Percentiles rank a stretch among this genome's conserved stretches.
These are phyloP conservation scores for Annulohypoxylon truncatum DNA, from an alignment of 2,329 filamentous ascomycete species.

Conservation along the genomic window DNA sequence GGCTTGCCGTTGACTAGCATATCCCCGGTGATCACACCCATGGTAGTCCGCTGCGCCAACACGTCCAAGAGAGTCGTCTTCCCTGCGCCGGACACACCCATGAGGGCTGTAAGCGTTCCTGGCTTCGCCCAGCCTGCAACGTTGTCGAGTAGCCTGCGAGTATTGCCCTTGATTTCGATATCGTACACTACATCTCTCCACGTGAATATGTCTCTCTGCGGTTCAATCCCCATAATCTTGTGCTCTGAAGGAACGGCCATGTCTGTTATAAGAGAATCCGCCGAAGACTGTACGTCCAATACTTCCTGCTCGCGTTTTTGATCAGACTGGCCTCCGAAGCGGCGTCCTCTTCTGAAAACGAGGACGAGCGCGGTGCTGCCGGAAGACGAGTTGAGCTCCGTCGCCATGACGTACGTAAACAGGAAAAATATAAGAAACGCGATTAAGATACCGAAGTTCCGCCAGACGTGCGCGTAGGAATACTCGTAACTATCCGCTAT, in stretches of 20 bases:
- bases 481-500: slow-evolving; percentile 68
- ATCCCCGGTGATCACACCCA: slow-evolving; percentile 86
- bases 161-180: slow-evolving; percentile 79
- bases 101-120: slow-evolving; percentile 85
- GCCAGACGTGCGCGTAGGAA: slow-evolving; percentile 68
- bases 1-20: slow-evolving; percentile 65
- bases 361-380: slow-evolving; percentile 5
- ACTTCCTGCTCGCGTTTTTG: slow-evolving; percentile 1
- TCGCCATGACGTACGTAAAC: neutral
- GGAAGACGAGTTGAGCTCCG: slow-evolving; percentile 5
- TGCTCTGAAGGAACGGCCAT: slow-evolving; percentile 1
- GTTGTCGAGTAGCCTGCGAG: slow-evolving; percentile 12
- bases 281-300: slow-evolving; percentile 3
- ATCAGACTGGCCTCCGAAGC: neutral
- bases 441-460: slow-evolving; percentile 44
- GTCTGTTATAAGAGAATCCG: slow-evolving; percentile 11
- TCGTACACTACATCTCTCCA: slow-evolving; percentile 84
- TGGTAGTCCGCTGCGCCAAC: slow-evolving; percentile 82
- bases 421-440: slow-evolving; percentile 13
- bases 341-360: slow-evolving; percentile 6
- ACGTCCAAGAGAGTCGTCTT: slow-evolving; percentile 91
- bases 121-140: slow-evolving; percentile 81
- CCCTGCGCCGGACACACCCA: slow-evolving; percentile 86
- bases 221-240: neutral
- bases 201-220: slow-evolving; percentile 69